A percentile compares a stretch with the other conserved stretches of the same genome.
Evolutionary conservation across 2,329 filamentous ascomycete genomes (phyloP).

Genomic region (Plenodomus tracheiphilus): DNA sequence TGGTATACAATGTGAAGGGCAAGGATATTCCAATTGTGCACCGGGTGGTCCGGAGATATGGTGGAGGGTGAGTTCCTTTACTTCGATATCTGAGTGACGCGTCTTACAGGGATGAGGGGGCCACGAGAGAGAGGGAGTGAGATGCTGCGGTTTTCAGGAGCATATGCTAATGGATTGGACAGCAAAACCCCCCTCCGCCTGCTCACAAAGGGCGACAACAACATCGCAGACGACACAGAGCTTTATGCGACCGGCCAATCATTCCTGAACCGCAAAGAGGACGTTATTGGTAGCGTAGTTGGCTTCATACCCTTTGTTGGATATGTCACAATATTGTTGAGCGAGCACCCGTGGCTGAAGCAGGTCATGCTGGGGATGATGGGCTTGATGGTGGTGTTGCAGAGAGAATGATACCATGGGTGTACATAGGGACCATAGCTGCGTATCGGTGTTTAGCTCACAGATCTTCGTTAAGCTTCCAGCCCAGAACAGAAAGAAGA

Average conservation of each 20-base stretch:
- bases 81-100: not conserved
- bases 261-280: conserved; percentile 76
- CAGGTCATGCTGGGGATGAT: conserved; percentile 92
- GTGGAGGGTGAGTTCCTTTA: conserved; percentile 55
- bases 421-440: not conserved
- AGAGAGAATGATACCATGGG: conserved; percentile 82
- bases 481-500: too few species aligned
- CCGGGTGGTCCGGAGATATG: conserved; percentile 75
- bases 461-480: too few species aligned
- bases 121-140: too few species aligned
- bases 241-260: conserved; percentile 84
- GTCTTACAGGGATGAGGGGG: not conserved
- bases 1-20: conserved; percentile 82
- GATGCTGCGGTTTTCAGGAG: too few species aligned
- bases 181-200: conserved; percentile 63
- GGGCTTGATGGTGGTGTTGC: conserved; percentile 89
- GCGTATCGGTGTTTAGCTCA: too few species aligned
- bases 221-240: conserved; percentile 89
- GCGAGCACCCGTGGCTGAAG: conserved; percentile 96
- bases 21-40: conserved; percentile 99
- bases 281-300: conserved; percentile 91
- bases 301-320: conserved; percentile 94
- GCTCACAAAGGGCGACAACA: conserved; percentile 98
- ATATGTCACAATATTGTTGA: conserved; percentile 94
- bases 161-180: not conserved